Evolutionary conservation across 2,329 filamentous ascomycete species (phyloP).

Genomic region (Sclerotinia sclerotiorum): DNA sequence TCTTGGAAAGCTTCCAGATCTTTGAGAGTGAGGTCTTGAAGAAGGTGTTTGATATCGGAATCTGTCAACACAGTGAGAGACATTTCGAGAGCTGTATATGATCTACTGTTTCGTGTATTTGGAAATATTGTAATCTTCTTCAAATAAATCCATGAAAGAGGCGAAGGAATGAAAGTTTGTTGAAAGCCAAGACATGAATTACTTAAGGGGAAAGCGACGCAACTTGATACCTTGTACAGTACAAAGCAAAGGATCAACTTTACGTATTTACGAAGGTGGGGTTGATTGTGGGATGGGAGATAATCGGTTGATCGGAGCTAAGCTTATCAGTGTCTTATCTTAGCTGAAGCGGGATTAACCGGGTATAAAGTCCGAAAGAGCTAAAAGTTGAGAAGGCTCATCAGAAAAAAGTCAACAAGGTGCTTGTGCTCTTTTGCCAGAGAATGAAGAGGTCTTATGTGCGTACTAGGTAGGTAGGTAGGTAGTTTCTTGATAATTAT

Average conservation of each 20-base stretch:
- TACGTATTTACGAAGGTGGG: slow-evolving; percentile 1
- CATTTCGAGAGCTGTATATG: slow-evolving; percentile 45
- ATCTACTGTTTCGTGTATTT: background rate
- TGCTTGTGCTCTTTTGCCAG: background rate
- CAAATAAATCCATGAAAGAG: background rate
- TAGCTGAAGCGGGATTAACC: background rate
- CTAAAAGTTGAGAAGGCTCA: background rate
- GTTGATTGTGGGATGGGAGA: background rate
- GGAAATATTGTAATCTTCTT: background rate
- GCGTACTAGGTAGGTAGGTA: too few relatives aligned
- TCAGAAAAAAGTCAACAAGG: background rate
- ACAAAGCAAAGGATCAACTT: slow-evolving; percentile 1
- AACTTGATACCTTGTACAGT: background rate
- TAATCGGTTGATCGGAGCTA: background rate
- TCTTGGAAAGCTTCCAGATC: slow-evolving; percentile 55
- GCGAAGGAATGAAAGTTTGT: background rate
- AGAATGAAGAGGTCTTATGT: background rate
- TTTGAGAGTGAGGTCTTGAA: slow-evolving; percentile 53
- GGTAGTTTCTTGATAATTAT: background rate
- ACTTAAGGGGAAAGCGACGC: background rate
- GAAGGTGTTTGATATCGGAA: slow-evolving; percentile 53
- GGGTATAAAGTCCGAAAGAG: background rate
- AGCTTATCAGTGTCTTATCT: slow-evolving; percentile 8
- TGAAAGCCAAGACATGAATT: slow-evolving; percentile 3
- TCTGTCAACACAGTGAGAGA: slow-evolving; percentile 58